Percentiles rank a stretch among this genome's conserved stretches.
These are phyloP conservation scores for Syncephalastrum sp. DNA, from an alignment of 371 early-diverging fungal species.

Conservation along the genomic window DNA sequence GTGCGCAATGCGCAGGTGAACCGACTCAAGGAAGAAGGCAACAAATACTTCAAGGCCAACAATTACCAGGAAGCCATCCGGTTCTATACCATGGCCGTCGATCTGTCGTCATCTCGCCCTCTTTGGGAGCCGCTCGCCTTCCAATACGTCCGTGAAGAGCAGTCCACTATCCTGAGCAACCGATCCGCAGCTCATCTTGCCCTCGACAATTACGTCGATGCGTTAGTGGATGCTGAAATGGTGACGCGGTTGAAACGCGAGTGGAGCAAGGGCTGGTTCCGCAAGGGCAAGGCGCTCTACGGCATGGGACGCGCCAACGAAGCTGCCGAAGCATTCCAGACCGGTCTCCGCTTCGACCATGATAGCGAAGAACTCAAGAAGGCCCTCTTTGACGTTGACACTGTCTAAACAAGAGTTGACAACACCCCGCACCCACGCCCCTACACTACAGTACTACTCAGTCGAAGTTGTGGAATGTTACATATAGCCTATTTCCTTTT, in stretches of 20 bases:
- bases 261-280: constrained; percentile 82
- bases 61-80: constrained; percentile 70
- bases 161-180: constrained; percentile 69
- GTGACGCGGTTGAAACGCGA: constrained; percentile 72
- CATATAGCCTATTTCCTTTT: no score
- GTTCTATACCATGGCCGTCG: constrained; percentile 73
- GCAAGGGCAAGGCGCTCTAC: constrained; percentile 74
- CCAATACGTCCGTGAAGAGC: constrained; percentile 66
- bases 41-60: constrained; percentile 65
- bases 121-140: constrained; percentile 75
- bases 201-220: constrained; percentile 67
- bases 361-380: constrained; percentile 60
- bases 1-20: constrained; percentile 64
- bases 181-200: constrained; percentile 72
- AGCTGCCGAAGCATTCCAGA: constrained; percentile 66
- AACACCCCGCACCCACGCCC: no score
- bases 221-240: constrained; percentile 74
- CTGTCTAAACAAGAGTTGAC: neutral
- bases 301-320: constrained; percentile 66
- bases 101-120: constrained; percentile 68
- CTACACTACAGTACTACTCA: no score
- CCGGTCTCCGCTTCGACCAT: constrained; percentile 70
- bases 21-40: constrained; percentile 73
- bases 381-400: constrained; percentile 33
- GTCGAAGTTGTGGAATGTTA: no score